Base-by-base conservation (phyloP, 345 rosid genomes). In the Ailanthus altissimus region DNA sequence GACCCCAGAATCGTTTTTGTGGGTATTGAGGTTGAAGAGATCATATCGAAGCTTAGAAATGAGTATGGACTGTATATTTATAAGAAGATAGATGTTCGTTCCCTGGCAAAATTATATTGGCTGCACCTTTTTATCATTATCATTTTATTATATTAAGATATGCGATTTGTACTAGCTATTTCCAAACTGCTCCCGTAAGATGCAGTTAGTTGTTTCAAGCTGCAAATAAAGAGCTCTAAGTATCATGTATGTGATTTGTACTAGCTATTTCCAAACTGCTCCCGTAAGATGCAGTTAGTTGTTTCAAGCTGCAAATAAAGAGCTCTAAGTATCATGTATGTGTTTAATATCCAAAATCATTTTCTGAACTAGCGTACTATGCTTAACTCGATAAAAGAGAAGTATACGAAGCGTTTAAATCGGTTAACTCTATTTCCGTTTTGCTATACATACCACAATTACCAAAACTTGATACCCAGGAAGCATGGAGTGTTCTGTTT, bases 1-100 rank as follows among this genome's bases (percentile, higher is more conserved):
- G 69, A 83, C 42, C 8, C 79, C 4, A 47, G 23, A 0, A 47
- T 75, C 12, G 46, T 73, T 54, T 77, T 84, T 9, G 81, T 75
- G 18, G 89, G 89, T 13, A 76, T 80, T 38, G 79, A 79, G 38
- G 78, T 79, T 12, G 77, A 56, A 26, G 47, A 74, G 53, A 81
- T 77, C 11, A 40, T 15, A 0, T 21, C 51, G 8, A 77, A 84
- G 79, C 73, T 80, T 0, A 20, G 15, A 47, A 20, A 16, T 4
- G 86, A 79, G 70, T 81, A 77, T 25, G 83, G 82, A 25, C 61
- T 79, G 36, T 6, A 16, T 10, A 79, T 78, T 20, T 5, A 23
- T 0, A 60, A 38, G 54, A 67, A 40, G 43, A 47, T 47, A 20
- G 84, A 83, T 64, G 68, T 81, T 70, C 76, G 83, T 10, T 51